A percentile compares a stretch with the other conserved stretches of the same genome.
These are phyloP conservation scores for Phytopythium helicoides DNA, from an alignment of 352 stramenopile genomes.

Conservation along the genomic window DNA sequence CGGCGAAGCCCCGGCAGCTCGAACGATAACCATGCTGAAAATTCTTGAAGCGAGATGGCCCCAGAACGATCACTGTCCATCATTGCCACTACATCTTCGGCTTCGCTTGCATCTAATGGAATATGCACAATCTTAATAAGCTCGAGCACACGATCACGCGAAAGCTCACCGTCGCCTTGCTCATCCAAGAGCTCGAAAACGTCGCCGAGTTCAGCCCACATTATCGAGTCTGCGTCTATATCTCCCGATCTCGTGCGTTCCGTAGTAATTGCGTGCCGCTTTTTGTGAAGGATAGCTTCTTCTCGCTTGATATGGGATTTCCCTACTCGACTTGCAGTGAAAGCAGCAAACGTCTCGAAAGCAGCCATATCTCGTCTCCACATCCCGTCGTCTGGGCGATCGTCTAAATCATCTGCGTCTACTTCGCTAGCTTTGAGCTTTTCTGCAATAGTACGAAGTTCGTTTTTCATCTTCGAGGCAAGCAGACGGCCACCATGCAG, in stretches of 20 bases:
- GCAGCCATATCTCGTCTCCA: slow-evolving; percentile 54
- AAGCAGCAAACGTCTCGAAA: slow-evolving; percentile 61
- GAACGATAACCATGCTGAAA: slow-evolving; percentile 62
- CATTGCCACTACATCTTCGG: slow-evolving; percentile 71
- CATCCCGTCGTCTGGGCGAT: background rate
- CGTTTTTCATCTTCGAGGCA: slow-evolving; percentile 21
- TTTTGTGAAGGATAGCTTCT: slow-evolving; percentile 34
- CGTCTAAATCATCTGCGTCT: background rate
- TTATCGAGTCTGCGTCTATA: background rate
- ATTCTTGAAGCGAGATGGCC: slow-evolving; percentile 63
- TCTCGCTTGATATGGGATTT: slow-evolving; percentile 54
- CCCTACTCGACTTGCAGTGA: slow-evolving; percentile 40
- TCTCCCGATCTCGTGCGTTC: background rate
- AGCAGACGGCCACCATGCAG: background rate
- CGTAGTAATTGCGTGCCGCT: slow-evolving; percentile 10
- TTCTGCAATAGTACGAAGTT: slow-evolving; percentile 44
- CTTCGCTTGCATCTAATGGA: slow-evolving; percentile 47
- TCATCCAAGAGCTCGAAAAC: slow-evolving; percentile 73
- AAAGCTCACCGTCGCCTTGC: slow-evolving; percentile 45
- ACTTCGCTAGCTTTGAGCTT: slow-evolving; percentile 3
- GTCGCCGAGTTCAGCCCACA: slow-evolving; percentile 37
- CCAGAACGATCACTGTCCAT: slow-evolving; percentile 77
- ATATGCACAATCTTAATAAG: slow-evolving; percentile 60
- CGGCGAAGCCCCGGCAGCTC: slow-evolving; percentile 52
- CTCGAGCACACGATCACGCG: slow-evolving; percentile 35